A percentile compares a stretch with the other conserved stretches of the same genome.
phyloP scores from a whole-genome alignment of 1,139 yeast genomes.

The Yamadazyma friedrichii region DNA sequence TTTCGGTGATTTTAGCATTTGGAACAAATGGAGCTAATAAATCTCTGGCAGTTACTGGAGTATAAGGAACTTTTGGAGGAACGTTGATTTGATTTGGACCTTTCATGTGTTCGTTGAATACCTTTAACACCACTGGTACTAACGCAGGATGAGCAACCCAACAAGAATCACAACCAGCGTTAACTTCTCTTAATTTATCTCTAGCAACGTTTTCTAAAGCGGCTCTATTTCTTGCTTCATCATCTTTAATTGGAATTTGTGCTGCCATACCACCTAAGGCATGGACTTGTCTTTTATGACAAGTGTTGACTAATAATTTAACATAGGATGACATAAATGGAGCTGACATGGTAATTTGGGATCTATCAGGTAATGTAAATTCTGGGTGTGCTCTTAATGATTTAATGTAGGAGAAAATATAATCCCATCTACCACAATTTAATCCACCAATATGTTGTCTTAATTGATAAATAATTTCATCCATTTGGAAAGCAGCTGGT shows the following conservation, averaged over 20 bases:
- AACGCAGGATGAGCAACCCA: constrained; percentile 85
- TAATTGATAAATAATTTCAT: constrained; percentile 73
- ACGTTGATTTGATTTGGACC: constrained; percentile 78
- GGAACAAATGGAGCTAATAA: constrained; percentile 69
- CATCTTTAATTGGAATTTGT: constrained; percentile 74
- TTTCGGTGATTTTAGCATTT: constrained; percentile 64
- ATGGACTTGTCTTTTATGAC: constrained; percentile 74
- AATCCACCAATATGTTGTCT: constrained; percentile 74
- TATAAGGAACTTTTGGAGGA: constrained; percentile 49
- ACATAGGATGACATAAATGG: constrained; percentile 76
- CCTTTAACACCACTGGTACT: constrained; percentile 72
- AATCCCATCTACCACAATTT: constrained; percentile 85
- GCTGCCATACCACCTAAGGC: constrained; percentile 91
- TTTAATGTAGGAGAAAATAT: constrained; percentile 72
- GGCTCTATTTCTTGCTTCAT: constrained; percentile 57
- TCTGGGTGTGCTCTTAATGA: constrained; percentile 62
- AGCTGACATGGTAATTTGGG: constrained; percentile 72
- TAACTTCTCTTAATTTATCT: constrained; percentile 73
- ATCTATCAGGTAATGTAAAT: constrained; percentile 68
- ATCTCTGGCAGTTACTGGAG: constrained; percentile 60
- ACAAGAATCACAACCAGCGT: constrained; percentile 77
- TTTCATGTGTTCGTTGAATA: constrained; percentile 79
- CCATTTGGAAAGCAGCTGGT: constrained; percentile 79
- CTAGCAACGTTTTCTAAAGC: constrained; percentile 73
- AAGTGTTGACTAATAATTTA: constrained; percentile 62